Percentiles rank a stretch among this genome's conserved stretches.
phyloP scores from a whole-genome alignment of 148 eudicot genomes.

The Chenopodium suecicum region DNA sequence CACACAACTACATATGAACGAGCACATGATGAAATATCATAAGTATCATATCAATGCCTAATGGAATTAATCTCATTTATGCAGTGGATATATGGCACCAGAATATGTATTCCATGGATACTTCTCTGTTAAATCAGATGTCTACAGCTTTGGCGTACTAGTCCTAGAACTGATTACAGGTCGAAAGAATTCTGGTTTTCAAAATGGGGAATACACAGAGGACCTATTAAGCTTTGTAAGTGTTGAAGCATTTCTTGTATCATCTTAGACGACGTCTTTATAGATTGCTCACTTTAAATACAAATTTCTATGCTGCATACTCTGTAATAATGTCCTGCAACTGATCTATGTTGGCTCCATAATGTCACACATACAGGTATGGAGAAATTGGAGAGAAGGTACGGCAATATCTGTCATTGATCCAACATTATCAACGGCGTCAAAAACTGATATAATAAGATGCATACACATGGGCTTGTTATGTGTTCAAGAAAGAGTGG shows the following conservation, averaged over 20 bases:
- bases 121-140: constrained; percentile 52
- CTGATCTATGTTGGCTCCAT: too few relatives aligned
- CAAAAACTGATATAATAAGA: constrained; percentile 27
- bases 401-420: constrained; percentile 27
- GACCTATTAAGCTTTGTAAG: constrained; percentile 23
- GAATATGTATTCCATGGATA: constrained; percentile 46
- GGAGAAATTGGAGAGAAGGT: constrained; percentile 39
- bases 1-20: too few relatives aligned
- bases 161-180: constrained; percentile 51
- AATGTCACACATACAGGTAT: constrained; percentile 23
- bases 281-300: not conserved
- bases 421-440: constrained; percentile 7
- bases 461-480: constrained; percentile 37
- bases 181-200: constrained; percentile 8
- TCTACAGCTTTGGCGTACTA: constrained; percentile 54
- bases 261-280: too few relatives aligned
- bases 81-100: constrained; percentile 68
- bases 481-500: constrained; percentile 34
- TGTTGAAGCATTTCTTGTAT: not conserved
- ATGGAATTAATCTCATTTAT: not conserved
- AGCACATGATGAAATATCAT: too few relatives aligned
- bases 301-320: too few relatives aligned
- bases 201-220: constrained; percentile 5
- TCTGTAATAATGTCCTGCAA: too few relatives aligned
- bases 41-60: not conserved